These are phyloP conservation scores for Phytophthora meadii DNA, from an alignment of 352 stramenopile species.

Conservation along the genomic window DNA sequence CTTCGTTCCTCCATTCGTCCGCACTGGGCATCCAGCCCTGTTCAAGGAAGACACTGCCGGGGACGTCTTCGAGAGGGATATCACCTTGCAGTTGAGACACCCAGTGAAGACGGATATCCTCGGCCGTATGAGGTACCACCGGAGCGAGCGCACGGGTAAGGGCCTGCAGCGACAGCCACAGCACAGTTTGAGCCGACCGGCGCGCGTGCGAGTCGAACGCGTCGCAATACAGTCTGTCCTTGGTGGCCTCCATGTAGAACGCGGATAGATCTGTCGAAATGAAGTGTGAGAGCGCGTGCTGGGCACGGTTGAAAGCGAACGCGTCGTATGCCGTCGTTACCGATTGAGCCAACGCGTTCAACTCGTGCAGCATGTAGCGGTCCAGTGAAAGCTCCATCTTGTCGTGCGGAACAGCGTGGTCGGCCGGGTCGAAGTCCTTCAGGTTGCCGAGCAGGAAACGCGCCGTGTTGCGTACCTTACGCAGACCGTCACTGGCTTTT, in stretches of 20 bases:
- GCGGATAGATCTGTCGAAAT: slow-evolving; percentile 96
- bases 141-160: slow-evolving; percentile 82
- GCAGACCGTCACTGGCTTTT: slow-evolving; percentile 82
- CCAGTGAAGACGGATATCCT: slow-evolving; percentile 96
- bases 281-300: slow-evolving; percentile 93
- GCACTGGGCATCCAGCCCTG: slow-evolving; percentile 66
- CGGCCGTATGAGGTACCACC: slow-evolving; percentile 95
- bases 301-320: slow-evolving; percentile 93
- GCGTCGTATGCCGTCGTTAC: slow-evolving; percentile 87
- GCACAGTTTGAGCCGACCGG: slow-evolving; percentile 88
- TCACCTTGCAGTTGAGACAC: slow-evolving; percentile 52
- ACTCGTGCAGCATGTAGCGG: slow-evolving; percentile 96
- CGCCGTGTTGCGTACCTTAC: slow-evolving; percentile 96
- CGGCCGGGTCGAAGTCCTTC: slow-evolving; percentile 91
- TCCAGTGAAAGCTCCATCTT: slow-evolving; percentile 90
- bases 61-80: slow-evolving; percentile 58
- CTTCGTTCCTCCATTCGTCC: slow-evolving; percentile 55
- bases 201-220: slow-evolving; percentile 81
- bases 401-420: slow-evolving; percentile 87
- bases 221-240: slow-evolving; percentile 98
- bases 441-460: slow-evolving; percentile 98
- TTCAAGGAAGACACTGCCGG: slow-evolving; percentile 80
- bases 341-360: slow-evolving; percentile 83
- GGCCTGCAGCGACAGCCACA: slow-evolving; percentile 72
- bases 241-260: slow-evolving; percentile 98